phyloP scores from a whole-genome alignment of 768 basidiomycete genomes.

The Pisolithus marmoratus region DNA sequence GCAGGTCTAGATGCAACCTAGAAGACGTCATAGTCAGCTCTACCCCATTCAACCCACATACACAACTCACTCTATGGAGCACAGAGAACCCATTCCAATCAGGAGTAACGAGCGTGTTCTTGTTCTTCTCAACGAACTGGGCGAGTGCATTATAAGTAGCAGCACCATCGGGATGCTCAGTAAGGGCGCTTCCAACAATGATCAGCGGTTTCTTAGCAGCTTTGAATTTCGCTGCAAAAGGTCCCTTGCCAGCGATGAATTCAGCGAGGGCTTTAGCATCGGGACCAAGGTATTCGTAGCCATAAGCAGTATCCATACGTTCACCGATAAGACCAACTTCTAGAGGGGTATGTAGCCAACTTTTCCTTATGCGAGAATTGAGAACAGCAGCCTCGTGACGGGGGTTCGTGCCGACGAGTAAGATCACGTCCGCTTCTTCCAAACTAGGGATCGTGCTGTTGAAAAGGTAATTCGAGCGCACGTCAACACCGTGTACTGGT shows the following conservation, averaged over 20 bases:
- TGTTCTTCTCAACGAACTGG: conserved; percentile 76
- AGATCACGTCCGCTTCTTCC: conserved; percentile 86
- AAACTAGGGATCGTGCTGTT: conserved; percentile 88
- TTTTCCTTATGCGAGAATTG: conserved; percentile 95
- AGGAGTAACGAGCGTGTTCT: conserved; percentile 66
- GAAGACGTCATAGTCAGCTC: background rate
- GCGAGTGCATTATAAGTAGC: conserved; percentile 72
- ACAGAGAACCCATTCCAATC: conserved; percentile 96
- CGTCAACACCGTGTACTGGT: conserved; percentile 78
- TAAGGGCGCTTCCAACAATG: conserved; percentile 83
- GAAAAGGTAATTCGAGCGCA: conserved; percentile 96
- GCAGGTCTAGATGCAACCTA: conserved; percentile 90
- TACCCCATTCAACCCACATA: background rate
- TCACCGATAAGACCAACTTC: conserved; percentile 91
- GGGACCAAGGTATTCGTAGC: conserved; percentile 85
- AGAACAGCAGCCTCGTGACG: conserved; percentile 95
- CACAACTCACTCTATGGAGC: conserved; percentile 73
- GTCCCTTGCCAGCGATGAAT: conserved; percentile 71
- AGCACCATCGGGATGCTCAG: conserved; percentile 80
- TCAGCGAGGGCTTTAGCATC: conserved; percentile 69
- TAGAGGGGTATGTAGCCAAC: conserved; percentile 81
- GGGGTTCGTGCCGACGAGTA: conserved; percentile 94
- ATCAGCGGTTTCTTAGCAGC: conserved; percentile 87
- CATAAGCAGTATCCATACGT: conserved; percentile 85
- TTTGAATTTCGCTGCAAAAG: conserved; percentile 83